Evolutionary conservation across 768 basidiomycete genomes (phyloP), one percentile per base, ranked within the genome.

Genomic region (Suillus luteus): DNA sequence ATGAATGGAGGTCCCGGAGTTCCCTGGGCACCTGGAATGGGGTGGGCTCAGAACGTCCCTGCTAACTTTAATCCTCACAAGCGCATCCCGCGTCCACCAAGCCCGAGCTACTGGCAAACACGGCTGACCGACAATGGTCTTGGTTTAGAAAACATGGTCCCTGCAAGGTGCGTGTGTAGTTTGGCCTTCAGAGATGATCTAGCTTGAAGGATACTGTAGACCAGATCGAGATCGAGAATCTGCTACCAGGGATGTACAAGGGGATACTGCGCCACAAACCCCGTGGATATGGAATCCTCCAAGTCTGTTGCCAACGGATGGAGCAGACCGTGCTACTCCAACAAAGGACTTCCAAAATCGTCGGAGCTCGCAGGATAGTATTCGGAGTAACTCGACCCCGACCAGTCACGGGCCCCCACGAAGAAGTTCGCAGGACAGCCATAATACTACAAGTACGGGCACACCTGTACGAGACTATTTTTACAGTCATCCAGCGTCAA

Each of bases 241-340:
- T 31, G 31, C 3, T 38, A 52, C 66, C 79, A 82, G 40, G 67
- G 79, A 70, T 69, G 82, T 66, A 66, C 72, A 55, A 73, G 76
- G 63, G 12, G 76, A 78, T 22, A 76, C 76, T 19, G 76, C 75
- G 17, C 76, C 79, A 7, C 78, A 82, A 15, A 91, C 90, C 0
- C 90, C 90, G 9, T 92, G 90, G 90, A 81, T 90, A 62, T 92
- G 90, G 90, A 86, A 82, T 73, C 84, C 88, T 31, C 71, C 80
- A 41, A 76, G 77, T 62, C 76, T 87, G 24, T 64, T 71, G 10
- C 70, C 78, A 40, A 75, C 79, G 33, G 74, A 72, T 22, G 66
- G 65, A 41, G 11, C 52, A 54, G 55, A 72, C 58, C 61, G 61
- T 54, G 48, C 33, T 62, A 67, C 58, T 55, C 62, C 38, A 57